A percentile compares a stretch with the other conserved stretches of the same genome.
phyloP scores from a whole-genome alignment of 2,329 filamentous ascomycete species.

The Fusarium sublunatum region DNA sequence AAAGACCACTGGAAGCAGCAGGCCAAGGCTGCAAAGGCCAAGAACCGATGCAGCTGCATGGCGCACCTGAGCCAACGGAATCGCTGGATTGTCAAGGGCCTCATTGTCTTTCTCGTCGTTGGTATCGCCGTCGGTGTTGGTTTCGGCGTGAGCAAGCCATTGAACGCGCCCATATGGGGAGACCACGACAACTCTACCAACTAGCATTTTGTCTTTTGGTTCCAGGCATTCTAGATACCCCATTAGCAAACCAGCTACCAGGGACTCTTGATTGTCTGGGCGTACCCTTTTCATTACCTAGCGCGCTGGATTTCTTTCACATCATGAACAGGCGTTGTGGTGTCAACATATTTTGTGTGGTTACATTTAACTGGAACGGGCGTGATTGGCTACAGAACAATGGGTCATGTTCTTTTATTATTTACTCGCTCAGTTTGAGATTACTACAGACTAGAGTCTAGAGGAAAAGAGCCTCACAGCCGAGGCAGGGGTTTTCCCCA shows the following conservation, averaged over 20 bases:
- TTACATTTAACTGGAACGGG: constrained; percentile 35
- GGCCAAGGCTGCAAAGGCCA: constrained; percentile 66
- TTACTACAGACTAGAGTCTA: constrained; percentile 34
- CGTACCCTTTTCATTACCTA: constrained; percentile 32
- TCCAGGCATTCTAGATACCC: constrained; percentile 37
- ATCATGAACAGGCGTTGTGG: constrained; percentile 48
- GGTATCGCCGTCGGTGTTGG: constrained; percentile 67
- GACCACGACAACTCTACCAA: constrained; percentile 45
- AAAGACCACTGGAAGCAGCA: constrained; percentile 70
- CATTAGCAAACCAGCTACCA: constrained; percentile 27
- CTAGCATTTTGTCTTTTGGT: constrained; percentile 17
- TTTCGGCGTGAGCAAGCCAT: constrained; percentile 70
- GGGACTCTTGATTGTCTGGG: constrained; percentile 24
- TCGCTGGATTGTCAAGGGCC: constrained; percentile 58
- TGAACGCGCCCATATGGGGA: constrained; percentile 69
- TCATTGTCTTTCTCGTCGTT: constrained; percentile 63
- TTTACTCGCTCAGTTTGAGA: constrained; percentile 14
- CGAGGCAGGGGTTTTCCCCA: background rate
- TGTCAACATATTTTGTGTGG: constrained; percentile 18
- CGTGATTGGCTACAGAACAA: constrained; percentile 45
- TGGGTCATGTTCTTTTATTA: constrained; percentile 19
- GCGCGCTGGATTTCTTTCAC: constrained; percentile 40
- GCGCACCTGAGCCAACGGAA: constrained; percentile 65
- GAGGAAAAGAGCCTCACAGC: constrained; percentile 22
- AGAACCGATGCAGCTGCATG: constrained; percentile 63